Percentiles rank a stretch among this genome's conserved stretches.
Evolutionary conservation across 192 early-diverging fungal species (phyloP).

Genomic region (Rhizophagus clarus): DNA sequence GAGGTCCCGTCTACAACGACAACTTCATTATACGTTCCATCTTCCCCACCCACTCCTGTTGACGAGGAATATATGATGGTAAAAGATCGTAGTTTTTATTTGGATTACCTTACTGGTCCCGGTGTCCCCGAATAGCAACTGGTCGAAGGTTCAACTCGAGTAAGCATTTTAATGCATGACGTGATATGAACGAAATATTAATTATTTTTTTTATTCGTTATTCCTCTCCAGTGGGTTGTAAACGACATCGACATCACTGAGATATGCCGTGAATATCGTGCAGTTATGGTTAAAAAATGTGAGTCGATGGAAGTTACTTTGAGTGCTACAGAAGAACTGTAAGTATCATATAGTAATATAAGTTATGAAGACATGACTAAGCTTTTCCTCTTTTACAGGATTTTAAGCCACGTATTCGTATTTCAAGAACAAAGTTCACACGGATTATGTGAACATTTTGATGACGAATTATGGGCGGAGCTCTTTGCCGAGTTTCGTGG

Average conservation of each 20-base stretch:
- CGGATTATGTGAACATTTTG: constrained; percentile 6
- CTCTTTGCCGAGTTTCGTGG: constrained; percentile 16
- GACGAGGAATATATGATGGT: background rate
- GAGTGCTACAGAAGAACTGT: constrained; percentile 17
- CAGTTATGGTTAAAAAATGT: constrained; percentile 6
- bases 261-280: constrained; percentile 1
- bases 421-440: background rate
- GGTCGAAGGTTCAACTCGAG: constrained; percentile 6
- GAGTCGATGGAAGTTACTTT: background rate
- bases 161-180: constrained; percentile 18
- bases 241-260: constrained; percentile 11
- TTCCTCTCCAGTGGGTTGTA: constrained; percentile 25
- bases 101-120: constrained; percentile 8
- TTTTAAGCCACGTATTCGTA: constrained; percentile 25
- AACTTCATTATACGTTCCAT: background rate
- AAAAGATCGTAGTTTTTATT: background rate
- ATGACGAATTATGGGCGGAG: constrained; percentile 15
- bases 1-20: background rate
- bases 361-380: background rate
- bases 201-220: background rate
- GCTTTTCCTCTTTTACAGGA: constrained; percentile 7
- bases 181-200: constrained; percentile 3
- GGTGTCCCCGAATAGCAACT: constrained; percentile 5
- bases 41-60: background rate
- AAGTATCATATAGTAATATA: constrained; percentile 17